Conservation (phyloP, 371 early-diverging fungal genomes). For the Homolaphlyctis polyrhiza region DNA sequence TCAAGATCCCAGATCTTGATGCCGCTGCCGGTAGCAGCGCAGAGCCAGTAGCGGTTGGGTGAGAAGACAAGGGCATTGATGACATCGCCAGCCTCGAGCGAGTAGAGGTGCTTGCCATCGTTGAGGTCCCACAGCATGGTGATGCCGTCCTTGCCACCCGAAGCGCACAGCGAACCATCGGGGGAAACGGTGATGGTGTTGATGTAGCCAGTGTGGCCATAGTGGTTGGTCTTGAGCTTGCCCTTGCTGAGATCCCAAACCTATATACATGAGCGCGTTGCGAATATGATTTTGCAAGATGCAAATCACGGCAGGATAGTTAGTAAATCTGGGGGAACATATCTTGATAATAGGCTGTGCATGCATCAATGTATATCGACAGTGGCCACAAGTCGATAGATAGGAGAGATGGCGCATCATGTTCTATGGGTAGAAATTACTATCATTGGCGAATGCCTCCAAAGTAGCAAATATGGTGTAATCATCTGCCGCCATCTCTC, state of each 20-base stretch:
- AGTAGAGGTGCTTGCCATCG: constrained; percentile 99
- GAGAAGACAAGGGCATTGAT: constrained; percentile 98
- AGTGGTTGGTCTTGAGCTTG: constrained; percentile 98
- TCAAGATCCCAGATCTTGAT: constrained; percentile 99
- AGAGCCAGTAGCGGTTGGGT: constrained; percentile 99
- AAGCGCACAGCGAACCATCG: constrained; percentile 99
- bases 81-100: constrained; percentile 90
- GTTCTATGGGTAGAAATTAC: constrained; percentile 25
- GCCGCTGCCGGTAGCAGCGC: constrained; percentile 93
- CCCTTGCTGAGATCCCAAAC: constrained; percentile 98
- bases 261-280: constrained; percentile 33
- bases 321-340: no score
- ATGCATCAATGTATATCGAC: no score
- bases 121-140: constrained; percentile 99
- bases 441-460: constrained; percentile 57
- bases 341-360: no score
- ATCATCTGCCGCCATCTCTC: constrained; percentile 19
- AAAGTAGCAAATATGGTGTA: constrained; percentile 63
- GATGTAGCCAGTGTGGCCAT: constrained; percentile 97
- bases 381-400: no score
- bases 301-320: no score
- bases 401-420: constrained; percentile 27
- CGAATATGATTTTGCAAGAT: neutral
- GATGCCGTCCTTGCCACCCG: constrained; percentile 98
- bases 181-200: constrained; percentile 98